A percentile compares a stretch with the other conserved stretches of the same genome.
These are phyloP conservation scores for Colletotrichum caudatum DNA, from an alignment of 2,329 filamentous ascomycete species.

Conservation along the genomic window DNA sequence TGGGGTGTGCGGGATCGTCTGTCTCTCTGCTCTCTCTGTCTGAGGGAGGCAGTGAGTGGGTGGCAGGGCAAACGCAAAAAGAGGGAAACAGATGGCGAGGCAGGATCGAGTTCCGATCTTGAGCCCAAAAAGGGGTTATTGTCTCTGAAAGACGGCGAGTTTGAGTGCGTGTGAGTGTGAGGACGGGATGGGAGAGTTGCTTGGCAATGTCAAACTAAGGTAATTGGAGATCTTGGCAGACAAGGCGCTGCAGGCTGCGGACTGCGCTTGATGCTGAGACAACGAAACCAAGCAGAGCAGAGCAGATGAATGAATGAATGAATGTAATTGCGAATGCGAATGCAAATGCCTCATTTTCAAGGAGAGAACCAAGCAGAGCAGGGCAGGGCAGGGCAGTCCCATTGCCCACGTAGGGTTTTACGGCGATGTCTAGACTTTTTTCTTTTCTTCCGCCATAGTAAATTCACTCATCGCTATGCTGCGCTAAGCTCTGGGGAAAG, in stretches of 20 bases:
- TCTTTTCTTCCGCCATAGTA: not conserved
- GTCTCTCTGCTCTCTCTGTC: not conserved
- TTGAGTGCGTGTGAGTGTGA: too few species aligned
- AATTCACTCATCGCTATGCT: not conserved
- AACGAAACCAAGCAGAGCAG: slow-evolving; percentile 7
- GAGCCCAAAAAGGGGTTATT: slow-evolving; percentile 9
- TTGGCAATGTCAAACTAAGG: slow-evolving; percentile 28
- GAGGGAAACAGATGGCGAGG: slow-evolving; percentile 3
- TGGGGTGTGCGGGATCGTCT: slow-evolving; percentile 2
- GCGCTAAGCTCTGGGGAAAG: not conserved
- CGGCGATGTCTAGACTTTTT: slow-evolving; percentile 30
- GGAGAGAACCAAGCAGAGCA: not conserved
- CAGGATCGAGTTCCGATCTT: slow-evolving; percentile 13
- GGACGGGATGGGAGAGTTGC: slow-evolving; percentile 6
- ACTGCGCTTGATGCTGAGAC: slow-evolving; percentile 6
- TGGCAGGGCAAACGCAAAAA: slow-evolving; percentile 7
- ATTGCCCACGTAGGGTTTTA: slow-evolving; percentile 29
- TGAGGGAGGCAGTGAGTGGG: slow-evolving; percentile 4
- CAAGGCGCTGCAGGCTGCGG: slow-evolving; percentile 18
- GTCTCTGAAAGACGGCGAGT: not conserved
- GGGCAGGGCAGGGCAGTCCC: not conserved
- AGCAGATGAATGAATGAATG: not conserved
- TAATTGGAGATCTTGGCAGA: slow-evolving; percentile 34
- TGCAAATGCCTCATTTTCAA: not conserved
- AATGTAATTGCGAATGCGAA: not conserved